These are phyloP conservation scores for Coemansia sp. DNA, from an alignment of 192 early-diverging fungal genomes.

Conservation along the genomic window DNA sequence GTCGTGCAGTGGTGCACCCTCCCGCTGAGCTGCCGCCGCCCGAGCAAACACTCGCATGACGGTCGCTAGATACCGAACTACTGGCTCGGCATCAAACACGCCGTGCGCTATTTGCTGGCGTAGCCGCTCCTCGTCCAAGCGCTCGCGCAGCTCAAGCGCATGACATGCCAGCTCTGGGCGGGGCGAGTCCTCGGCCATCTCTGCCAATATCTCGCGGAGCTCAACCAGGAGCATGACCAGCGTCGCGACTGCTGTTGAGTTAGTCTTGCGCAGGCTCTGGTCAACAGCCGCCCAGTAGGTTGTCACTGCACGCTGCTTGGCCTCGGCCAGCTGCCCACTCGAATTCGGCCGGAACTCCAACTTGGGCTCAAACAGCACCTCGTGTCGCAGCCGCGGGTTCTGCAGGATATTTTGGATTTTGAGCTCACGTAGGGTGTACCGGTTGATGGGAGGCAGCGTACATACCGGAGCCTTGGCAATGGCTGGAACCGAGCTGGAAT, in stretches of 20 bases:
- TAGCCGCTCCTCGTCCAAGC: constrained; percentile 58
- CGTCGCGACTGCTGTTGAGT: constrained; percentile 2
- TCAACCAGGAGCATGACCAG: constrained; percentile 72
- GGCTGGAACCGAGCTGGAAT: not conserved
- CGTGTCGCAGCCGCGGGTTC: constrained; percentile 84
- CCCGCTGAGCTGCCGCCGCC: constrained; percentile 38
- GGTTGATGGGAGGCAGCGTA: constrained; percentile 70
- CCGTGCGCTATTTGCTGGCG: constrained; percentile 66
- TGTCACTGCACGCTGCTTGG: constrained; percentile 60
- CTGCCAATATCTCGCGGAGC: constrained; percentile 69
- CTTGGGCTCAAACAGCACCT: constrained; percentile 85
- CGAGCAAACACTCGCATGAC: constrained; percentile 69
- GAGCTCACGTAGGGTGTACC: constrained; percentile 85
- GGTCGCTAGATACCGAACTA: constrained; percentile 61
- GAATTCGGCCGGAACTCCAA: constrained; percentile 87
- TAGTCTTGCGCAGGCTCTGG: constrained; percentile 45
- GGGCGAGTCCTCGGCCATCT: constrained; percentile 45
- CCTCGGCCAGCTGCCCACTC: constrained; percentile 66
- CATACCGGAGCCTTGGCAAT: not conserved
- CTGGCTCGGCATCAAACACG: constrained; percentile 58
- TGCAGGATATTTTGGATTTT: constrained; percentile 78
- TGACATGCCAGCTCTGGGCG: constrained; percentile 37
- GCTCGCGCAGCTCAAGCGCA: constrained; percentile 46
- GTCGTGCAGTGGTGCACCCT: constrained; percentile 35
- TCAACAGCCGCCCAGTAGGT: constrained; percentile 75